A percentile compares a stretch with the other conserved stretches of the same genome.
Conservation (phyloP, 2,329 filamentous ascomycete genomes). For the Thyridium curvatum region DNA sequence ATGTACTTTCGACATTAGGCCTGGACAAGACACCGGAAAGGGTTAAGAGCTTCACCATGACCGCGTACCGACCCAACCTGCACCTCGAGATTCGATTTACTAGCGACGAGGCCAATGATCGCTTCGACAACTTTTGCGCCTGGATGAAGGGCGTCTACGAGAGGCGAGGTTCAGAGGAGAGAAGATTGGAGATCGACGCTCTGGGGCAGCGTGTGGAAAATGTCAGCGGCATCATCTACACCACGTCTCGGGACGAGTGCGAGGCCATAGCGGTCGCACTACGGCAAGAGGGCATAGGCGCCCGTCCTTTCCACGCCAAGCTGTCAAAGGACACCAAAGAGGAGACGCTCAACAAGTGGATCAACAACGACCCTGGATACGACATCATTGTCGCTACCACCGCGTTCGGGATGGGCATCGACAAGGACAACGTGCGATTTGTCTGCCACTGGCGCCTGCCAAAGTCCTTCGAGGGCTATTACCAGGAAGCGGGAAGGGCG, state of each 20-base stretch:
- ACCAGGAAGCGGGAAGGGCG: constrained; percentile 89
- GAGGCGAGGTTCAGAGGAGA: constrained; percentile 55
- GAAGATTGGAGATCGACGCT: constrained; percentile 51
- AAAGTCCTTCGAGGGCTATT: constrained; percentile 92
- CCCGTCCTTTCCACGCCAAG: constrained; percentile 67
- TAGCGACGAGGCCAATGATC: constrained; percentile 64
- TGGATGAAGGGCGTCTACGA: constrained; percentile 73
- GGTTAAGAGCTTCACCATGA: constrained; percentile 75
- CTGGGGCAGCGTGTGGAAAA: constrained; percentile 51
- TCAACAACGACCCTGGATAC: constrained; percentile 67
- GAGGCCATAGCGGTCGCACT: constrained; percentile 63
- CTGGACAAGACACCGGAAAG: constrained; percentile 51
- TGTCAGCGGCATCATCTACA: constrained; percentile 76
- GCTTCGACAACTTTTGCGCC: constrained; percentile 64
- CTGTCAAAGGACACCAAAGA: constrained; percentile 63
- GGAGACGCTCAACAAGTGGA: constrained; percentile 65
- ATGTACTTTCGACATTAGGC: constrained; percentile 71
- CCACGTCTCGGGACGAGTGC: constrained; percentile 67
- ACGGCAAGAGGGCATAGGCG: constrained; percentile 62
- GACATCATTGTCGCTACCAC: constrained; percentile 93
- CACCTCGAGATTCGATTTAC: constrained; percentile 88
- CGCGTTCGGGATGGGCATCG: constrained; percentile 96
- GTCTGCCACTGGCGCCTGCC: constrained; percentile 92
- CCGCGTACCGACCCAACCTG: constrained; percentile 76
- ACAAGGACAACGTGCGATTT: constrained; percentile 91